phyloP scores from a whole-genome alignment of 768 basidiomycete species.

The Mycena floridula region DNA sequence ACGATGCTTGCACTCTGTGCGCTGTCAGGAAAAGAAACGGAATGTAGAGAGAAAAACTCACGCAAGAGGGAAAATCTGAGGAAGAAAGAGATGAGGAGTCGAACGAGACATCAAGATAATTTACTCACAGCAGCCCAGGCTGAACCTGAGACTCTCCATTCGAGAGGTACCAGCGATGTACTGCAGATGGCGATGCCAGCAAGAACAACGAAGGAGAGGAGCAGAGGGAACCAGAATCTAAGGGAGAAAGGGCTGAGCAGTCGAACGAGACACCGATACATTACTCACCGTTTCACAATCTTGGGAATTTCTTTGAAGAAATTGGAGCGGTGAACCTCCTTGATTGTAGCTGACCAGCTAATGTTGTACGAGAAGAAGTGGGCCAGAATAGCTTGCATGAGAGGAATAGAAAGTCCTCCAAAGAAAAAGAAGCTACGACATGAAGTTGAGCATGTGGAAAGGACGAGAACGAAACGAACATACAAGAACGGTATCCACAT shows the following conservation, averaged over 20 bases:
- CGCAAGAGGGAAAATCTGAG: slow-evolving; percentile 66
- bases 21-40: slow-evolving; percentile 37
- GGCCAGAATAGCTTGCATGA: slow-evolving; percentile 62
- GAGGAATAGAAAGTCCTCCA: slow-evolving; percentile 65
- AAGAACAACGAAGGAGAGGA: slow-evolving; percentile 49
- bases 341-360: slow-evolving; percentile 55
- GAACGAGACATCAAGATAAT: too few relatives aligned
- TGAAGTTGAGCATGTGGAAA: background rate
- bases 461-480: slow-evolving; percentile 22
- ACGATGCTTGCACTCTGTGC: slow-evolving; percentile 24
- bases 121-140: slow-evolving; percentile 80
- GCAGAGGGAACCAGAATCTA: slow-evolving; percentile 53
- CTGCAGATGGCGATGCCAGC: slow-evolving; percentile 49
- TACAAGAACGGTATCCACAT: slow-evolving; percentile 75
- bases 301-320: slow-evolving; percentile 90
- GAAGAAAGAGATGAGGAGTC: too few relatives aligned
- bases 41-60: slow-evolving; percentile 26
- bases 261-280: slow-evolving; percentile 28
- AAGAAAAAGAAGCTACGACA: slow-evolving; percentile 67
- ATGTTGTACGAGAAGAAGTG: slow-evolving; percentile 56
- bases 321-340: slow-evolving; percentile 82
- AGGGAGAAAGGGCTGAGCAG: slow-evolving; percentile 24
- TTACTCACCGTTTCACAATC: slow-evolving; percentile 64
- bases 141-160: slow-evolving; percentile 50
- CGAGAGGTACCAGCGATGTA: slow-evolving; percentile 40